Evolutionary conservation across 768 basidiomycete species (phyloP), one percentile per base, ranked within the genome.

Genomic region (Pleurotus platypus): DNA sequence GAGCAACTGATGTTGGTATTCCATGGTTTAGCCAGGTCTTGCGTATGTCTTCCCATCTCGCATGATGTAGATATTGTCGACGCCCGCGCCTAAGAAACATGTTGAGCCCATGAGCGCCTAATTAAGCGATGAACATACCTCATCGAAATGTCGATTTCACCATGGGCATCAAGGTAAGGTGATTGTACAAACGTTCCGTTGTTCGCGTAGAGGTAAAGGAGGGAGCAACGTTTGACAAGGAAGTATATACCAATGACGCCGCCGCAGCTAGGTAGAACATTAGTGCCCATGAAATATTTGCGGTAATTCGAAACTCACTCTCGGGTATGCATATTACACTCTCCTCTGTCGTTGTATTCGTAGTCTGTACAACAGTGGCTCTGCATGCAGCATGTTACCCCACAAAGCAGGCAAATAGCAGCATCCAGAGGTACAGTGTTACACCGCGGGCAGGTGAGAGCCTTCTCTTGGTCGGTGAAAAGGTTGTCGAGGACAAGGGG

Each of bases 311-410:
- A 55, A 35, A 86, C 94, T 67, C 66, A 97, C 96, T 92, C 89
- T 80, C 94, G 80, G 50, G 89, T 91, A 67, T 98, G 97, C 78
- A 90, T 83, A 68, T 98, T 99, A 69, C 95, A 98, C 66, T 99
- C 96, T 26, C 96, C 97, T 22, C 87, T 75, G 13, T 79, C 75
- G 15, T 76, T 79, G 43, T 86, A 83, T 26, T 85, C 79, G 50
- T 70, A 63, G 60, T 94, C 93, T 61, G 78, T 75, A 68, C 97
- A 99, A 66, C 97, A 99, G 60, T 94, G 87, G 62, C 92, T 92
- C 67, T 93, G 89, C 76, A 95, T 81, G 66, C 97, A 98, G 8
- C 90, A 84, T 12, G 88, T 85, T 48, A 84, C 76, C 0, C 97
- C 97, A 62, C 97, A 99, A 50, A 94, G 78, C 59, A 98, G 69